Conservation (phyloP, 495 filamentous ascomycete species). For the Neurospora terricola region DNA sequence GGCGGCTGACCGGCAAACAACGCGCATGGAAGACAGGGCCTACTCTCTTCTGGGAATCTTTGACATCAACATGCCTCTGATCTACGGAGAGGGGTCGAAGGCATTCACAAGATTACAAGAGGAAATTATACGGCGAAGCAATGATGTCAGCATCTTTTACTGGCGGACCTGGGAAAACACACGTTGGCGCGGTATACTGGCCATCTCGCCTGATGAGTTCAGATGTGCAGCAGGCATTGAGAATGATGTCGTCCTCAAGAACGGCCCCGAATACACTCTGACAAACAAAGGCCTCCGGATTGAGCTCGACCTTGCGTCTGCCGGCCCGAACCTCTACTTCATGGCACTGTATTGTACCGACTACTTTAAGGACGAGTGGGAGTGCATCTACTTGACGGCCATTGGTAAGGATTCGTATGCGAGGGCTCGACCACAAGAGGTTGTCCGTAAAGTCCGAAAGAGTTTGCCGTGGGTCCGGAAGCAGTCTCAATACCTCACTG, state of each 20-base stretch:
- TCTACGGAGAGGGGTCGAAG: constrained; percentile 19
- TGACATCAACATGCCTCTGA: constrained; percentile 19
- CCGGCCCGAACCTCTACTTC: not conserved
- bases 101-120: constrained; percentile 19
- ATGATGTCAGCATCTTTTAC: constrained; percentile 15
- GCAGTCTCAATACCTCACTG: not conserved
- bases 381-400: not conserved
- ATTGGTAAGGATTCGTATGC: not conserved
- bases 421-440: not conserved
- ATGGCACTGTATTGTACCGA: not conserved
- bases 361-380: not conserved
- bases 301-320: not conserved
- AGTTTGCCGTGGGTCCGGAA: not conserved
- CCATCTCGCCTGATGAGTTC: not conserved
- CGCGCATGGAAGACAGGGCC: constrained; percentile 13
- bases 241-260: not conserved
- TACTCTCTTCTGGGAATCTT: constrained; percentile 19
- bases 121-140: constrained; percentile 11
- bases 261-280: not conserved
- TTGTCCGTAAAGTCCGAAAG: not conserved
- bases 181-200: not conserved
- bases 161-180: not conserved
- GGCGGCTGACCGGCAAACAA: constrained; percentile 21
- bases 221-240: not conserved
- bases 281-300: not conserved